phyloP scores from a whole-genome alignment of 2,329 filamentous ascomycete genomes.

The Phyllosticta citriasiana region DNA sequence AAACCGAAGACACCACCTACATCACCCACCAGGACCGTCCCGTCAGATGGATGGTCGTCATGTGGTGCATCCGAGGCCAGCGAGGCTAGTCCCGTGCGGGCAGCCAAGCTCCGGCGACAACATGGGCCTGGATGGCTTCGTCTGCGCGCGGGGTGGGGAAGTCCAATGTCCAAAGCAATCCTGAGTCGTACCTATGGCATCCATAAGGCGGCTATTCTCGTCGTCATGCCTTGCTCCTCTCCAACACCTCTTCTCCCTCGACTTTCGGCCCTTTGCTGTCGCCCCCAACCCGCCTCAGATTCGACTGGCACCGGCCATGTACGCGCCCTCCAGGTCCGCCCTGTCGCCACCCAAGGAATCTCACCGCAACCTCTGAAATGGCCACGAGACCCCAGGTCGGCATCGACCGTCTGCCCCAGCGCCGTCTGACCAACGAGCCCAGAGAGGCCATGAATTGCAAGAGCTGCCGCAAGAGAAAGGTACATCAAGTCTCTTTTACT shows the following conservation, averaged over 20 bases:
- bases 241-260: neutral
- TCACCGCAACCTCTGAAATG: neutral
- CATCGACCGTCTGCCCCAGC: constrained; percentile 66
- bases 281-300: neutral
- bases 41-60: neutral
- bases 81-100: constrained; percentile 1
- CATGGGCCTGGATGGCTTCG: constrained; percentile 4
- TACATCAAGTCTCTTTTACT: constrained; percentile 29
- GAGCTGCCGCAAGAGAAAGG: constrained; percentile 86
- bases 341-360: neutral
- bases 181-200: neutral
- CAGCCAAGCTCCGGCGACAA: constrained; percentile 5
- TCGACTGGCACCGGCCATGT: neutral
- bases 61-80: constrained; percentile 3
- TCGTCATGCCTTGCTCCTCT: neutral
- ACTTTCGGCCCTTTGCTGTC: too few relatives aligned
- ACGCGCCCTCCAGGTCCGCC: neutral
- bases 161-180: constrained; percentile 6
- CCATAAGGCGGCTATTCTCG: neutral
- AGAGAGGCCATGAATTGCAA: constrained; percentile 95
- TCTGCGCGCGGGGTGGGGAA: constrained; percentile 7
- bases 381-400: constrained; percentile 62
- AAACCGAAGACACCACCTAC: neutral
- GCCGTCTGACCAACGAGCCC: constrained; percentile 62
- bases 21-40: neutral